Percentiles rank a stretch among this genome's conserved stretches.
phyloP scores from a whole-genome alignment of 106 monocot species.

The Dioscorea dumetorum region DNA sequence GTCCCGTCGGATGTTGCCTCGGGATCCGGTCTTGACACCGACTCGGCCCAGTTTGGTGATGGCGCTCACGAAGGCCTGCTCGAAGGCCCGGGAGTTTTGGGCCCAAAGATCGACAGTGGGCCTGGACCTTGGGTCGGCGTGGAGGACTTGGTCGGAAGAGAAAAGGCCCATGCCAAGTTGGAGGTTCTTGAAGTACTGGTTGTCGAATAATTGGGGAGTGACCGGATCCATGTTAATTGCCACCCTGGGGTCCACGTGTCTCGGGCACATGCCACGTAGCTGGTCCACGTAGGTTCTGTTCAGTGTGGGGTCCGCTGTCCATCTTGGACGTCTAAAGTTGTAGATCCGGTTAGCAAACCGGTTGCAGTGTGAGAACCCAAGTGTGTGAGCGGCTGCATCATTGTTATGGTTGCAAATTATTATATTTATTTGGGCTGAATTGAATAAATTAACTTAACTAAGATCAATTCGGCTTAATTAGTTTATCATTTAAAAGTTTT shows the following conservation, averaged over 20 bases:
- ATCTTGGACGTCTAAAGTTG: constrained; percentile 16
- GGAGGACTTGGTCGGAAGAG: constrained; percentile 52
- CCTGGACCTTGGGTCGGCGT: constrained; percentile 27
- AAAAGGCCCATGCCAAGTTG: constrained; percentile 60
- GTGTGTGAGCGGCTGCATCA: constrained; percentile 41
- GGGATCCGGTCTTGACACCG: constrained; percentile 47
- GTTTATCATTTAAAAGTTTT: background rate
- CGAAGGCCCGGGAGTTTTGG: constrained; percentile 15
- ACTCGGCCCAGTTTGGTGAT: constrained; percentile 54
- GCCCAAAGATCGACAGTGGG: constrained; percentile 36
- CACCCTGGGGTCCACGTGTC: constrained; percentile 23
- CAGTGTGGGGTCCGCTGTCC: constrained; percentile 34
- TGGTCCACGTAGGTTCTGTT: constrained; percentile 36
- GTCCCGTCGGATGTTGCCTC: constrained; percentile 38
- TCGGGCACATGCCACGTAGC: constrained; percentile 33
- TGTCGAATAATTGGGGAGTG: constrained; percentile 53
- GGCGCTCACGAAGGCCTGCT: constrained; percentile 25
- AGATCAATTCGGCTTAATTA: background rate
- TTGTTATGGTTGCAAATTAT: background rate
- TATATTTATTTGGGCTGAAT: background rate
- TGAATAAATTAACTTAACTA: background rate
- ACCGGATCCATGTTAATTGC: constrained; percentile 54
- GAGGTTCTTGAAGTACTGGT: constrained; percentile 67
- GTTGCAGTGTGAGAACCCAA: constrained; percentile 64
- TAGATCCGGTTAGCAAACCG: constrained; percentile 50